A percentile compares a stretch with the other conserved stretches of the same genome.
Conservation (phyloP, 768 basidiomycete genomes). For the Russula sp. region DNA sequence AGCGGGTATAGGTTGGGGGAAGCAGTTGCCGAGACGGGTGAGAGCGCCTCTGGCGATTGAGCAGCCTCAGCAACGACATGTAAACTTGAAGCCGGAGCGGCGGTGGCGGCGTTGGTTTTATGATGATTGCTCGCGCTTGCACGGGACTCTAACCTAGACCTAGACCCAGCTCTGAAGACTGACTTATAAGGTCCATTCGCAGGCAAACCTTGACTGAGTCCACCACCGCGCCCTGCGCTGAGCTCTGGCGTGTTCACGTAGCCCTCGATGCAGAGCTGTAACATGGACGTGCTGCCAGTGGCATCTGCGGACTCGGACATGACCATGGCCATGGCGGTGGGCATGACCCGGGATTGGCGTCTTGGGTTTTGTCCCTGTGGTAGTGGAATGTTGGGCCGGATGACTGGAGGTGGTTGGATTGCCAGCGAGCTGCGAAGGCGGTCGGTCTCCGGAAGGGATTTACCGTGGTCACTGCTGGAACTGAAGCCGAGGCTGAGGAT, state of each 20-base stretch:
- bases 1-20: background rate
- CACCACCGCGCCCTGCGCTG: too few relatives aligned
- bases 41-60: slow-evolving; percentile 20
- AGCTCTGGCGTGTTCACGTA: too few relatives aligned
- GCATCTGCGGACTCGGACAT: too few relatives aligned
- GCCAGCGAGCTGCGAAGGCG: slow-evolving; percentile 10
- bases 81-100: slow-evolving; percentile 14
- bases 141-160: slow-evolving; percentile 10
- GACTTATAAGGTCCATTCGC: slow-evolving; percentile 27
- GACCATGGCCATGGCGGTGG: too few relatives aligned
- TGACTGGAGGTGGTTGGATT: background rate
- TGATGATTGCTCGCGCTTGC: background rate
- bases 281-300: too few relatives aligned
- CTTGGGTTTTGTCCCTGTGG: background rate
- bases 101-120: background rate
- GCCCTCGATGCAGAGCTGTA: too few relatives aligned
- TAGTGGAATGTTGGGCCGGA: slow-evolving; percentile 12
- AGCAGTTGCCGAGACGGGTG: slow-evolving; percentile 5
- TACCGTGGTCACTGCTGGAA: background rate
- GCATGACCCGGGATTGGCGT: too few relatives aligned
- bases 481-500: background rate
- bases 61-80: slow-evolving; percentile 23
- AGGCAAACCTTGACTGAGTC: background rate
- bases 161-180: slow-evolving; percentile 16
- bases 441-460: slow-evolving; percentile 22